These are phyloP conservation scores for Puya raimondii DNA, from an alignment of 176 grass and related monocot species.

Conservation along the genomic window DNA sequence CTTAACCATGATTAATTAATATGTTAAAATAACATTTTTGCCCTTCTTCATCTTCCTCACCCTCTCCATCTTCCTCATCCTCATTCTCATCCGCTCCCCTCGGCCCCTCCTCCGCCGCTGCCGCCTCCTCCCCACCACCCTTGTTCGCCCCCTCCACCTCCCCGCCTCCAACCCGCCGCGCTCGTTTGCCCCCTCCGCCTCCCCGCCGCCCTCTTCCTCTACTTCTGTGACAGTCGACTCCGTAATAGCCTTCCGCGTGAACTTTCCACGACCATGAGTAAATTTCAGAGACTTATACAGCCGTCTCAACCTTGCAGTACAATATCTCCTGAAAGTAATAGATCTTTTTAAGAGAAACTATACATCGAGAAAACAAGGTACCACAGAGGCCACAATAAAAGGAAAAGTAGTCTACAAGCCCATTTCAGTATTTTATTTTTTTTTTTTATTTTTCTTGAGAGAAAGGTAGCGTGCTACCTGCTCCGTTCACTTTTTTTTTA, in stretches of 20 bases:
- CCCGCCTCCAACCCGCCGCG: no score
- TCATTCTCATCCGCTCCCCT: no score
- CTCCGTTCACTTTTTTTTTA: background rate
- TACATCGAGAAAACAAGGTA: background rate
- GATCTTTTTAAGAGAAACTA: constrained; percentile 18
- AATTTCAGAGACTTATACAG: constrained; percentile 92
- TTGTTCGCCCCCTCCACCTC: no score
- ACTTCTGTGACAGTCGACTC: constrained; percentile 85
- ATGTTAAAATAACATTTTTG: no score
- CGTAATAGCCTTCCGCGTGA: constrained; percentile 55
- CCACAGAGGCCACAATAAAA: background rate
- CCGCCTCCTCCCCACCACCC: no score
- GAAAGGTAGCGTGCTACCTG: background rate
- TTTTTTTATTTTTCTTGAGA: background rate
- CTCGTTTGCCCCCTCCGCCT: no score
- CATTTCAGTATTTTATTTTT: background rate
- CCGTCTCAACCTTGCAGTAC: constrained; percentile 72
- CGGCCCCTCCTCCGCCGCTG: no score
- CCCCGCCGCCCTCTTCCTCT: no score
- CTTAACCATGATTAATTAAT: no score
- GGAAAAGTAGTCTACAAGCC: background rate
- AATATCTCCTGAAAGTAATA: constrained; percentile 77
- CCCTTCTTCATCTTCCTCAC: no score
- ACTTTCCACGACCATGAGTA: constrained; percentile 89
- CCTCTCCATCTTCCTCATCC: no score